phyloP scores from a whole-genome alignment of 192 early-diverging fungal species.

The Coemansia sp. region DNA sequence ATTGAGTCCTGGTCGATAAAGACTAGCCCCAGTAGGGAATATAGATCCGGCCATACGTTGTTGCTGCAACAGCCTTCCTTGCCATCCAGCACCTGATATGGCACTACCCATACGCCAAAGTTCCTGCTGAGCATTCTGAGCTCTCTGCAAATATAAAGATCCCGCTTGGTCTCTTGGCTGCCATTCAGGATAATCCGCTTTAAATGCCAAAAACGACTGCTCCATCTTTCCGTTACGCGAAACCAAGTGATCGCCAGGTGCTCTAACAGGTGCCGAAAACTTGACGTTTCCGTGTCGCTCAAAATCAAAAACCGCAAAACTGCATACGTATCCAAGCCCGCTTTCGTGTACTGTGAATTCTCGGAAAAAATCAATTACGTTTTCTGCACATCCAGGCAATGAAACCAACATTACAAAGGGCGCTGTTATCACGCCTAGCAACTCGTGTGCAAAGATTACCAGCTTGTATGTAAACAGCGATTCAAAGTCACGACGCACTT shows the following conservation, averaged over 20 bases:
- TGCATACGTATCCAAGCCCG: conserved; percentile 91
- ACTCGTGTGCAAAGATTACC: conserved; percentile 74
- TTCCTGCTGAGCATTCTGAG: conserved; percentile 48
- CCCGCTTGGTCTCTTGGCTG: conserved; percentile 75
- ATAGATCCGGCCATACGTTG: conserved; percentile 49
- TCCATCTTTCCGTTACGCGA: conserved; percentile 98
- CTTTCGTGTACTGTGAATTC: conserved; percentile 93
- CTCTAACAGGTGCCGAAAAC: conserved; percentile 71
- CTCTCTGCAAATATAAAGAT: conserved; percentile 72
- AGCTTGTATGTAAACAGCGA: conserved; percentile 78
- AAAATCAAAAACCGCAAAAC: conserved; percentile 96
- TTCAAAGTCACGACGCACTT: conserved; percentile 77
- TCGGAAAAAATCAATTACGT: conserved; percentile 91
- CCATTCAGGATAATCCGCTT: conserved; percentile 93
- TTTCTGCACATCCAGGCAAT: conserved; percentile 67
- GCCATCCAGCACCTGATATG: conserved; percentile 33
- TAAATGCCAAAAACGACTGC: conserved; percentile 94
- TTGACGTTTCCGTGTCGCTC: conserved; percentile 81
- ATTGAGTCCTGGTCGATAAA: conserved; percentile 16
- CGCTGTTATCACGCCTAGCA: conserved; percentile 73
- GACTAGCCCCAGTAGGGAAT: conserved; percentile 42
- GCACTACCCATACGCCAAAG: conserved; percentile 35
- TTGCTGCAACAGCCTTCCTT: conserved; percentile 44
- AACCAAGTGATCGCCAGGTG: conserved; percentile 57
- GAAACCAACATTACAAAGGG: conserved; percentile 81